Conservation (phyloP, 352 stramenopile genomes). For the Pythium pectinolyticum region DNA sequence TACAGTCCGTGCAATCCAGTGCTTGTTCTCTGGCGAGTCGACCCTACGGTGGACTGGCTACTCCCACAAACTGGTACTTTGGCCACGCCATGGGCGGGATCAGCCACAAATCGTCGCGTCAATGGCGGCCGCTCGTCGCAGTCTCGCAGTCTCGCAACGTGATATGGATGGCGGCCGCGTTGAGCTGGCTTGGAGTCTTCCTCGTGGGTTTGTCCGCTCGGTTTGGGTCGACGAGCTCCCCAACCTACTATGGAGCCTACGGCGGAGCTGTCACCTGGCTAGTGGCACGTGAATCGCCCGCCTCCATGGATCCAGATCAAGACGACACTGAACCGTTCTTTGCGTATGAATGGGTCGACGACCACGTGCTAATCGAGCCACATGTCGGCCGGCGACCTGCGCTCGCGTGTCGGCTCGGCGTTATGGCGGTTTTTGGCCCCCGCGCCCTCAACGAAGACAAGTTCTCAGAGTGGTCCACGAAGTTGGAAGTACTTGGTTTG, state of each 20-base stretch:
- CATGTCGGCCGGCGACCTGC: constrained; percentile 3
- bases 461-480: constrained; percentile 21
- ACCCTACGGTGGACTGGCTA: too few species aligned
- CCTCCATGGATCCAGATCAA: neutral
- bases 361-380: constrained; percentile 30
- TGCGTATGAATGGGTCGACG: constrained; percentile 35
- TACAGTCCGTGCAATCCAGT: too few species aligned
- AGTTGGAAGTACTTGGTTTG: constrained; percentile 21
- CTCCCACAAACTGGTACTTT: too few species aligned
- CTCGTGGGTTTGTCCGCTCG: constrained; percentile 3
- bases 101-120: too few species aligned
- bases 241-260: constrained; percentile 14
- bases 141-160: too few species aligned
- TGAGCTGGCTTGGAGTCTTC: too few species aligned
- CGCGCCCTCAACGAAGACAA: constrained; percentile 33
- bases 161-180: too few species aligned
- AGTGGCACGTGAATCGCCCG: constrained; percentile 4
- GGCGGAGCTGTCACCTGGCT: constrained; percentile 16
- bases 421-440: constrained; percentile 27
- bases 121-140: too few species aligned
- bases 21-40: too few species aligned
- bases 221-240: constrained; percentile 19
- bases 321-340: constrained; percentile 23
- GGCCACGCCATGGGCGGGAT: too few species aligned
- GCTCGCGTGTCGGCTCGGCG: constrained; percentile 6